Conservation (phyloP, 768 basidiomycete species). For the Lepiota brunneoincarnata region DNA sequence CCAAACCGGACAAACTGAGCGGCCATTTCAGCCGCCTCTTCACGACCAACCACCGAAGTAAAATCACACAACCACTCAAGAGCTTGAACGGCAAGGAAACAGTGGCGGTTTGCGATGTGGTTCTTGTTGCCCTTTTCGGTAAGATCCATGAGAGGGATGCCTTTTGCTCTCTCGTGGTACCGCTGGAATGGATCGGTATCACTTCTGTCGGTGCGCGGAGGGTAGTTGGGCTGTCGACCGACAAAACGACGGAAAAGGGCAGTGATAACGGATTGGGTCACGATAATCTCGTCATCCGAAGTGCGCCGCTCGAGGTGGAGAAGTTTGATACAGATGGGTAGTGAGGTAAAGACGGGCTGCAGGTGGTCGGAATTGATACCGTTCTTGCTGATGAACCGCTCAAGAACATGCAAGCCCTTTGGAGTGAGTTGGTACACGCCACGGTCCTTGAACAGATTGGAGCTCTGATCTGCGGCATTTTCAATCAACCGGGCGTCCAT, state of each 20-base stretch:
- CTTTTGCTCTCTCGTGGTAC: constrained; percentile 79
- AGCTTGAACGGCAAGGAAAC: constrained; percentile 84
- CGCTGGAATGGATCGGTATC: constrained; percentile 62
- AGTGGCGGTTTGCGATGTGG: constrained; percentile 55
- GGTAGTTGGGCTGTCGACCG: constrained; percentile 83
- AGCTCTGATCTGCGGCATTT: constrained; percentile 88
- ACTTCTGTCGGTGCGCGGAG: constrained; percentile 36
- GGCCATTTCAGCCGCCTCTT: constrained; percentile 96
- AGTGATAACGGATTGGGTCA: constrained; percentile 90
- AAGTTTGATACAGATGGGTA: constrained; percentile 96
- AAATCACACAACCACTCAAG: constrained; percentile 98
- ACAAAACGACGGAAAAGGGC: constrained; percentile 95
- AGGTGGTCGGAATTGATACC: constrained; percentile 96
- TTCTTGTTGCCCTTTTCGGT: constrained; percentile 62
- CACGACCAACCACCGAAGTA: constrained; percentile 91
- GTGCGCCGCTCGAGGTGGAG: constrained; percentile 94
- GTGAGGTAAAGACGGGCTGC: constrained; percentile 81
- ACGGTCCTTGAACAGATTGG: constrained; percentile 94
- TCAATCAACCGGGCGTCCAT: constrained; percentile 99
- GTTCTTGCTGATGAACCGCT: constrained; percentile 99
- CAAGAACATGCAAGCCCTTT: constrained; percentile 97
- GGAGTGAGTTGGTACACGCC: constrained; percentile 95
- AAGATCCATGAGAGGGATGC: constrained; percentile 67
- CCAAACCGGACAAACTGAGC: constrained; percentile 97
- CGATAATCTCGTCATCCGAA: constrained; percentile 95